phyloP scores from a whole-genome alignment of 805 yeast genomes.

The Cyberlindnera petersonii region DNA sequence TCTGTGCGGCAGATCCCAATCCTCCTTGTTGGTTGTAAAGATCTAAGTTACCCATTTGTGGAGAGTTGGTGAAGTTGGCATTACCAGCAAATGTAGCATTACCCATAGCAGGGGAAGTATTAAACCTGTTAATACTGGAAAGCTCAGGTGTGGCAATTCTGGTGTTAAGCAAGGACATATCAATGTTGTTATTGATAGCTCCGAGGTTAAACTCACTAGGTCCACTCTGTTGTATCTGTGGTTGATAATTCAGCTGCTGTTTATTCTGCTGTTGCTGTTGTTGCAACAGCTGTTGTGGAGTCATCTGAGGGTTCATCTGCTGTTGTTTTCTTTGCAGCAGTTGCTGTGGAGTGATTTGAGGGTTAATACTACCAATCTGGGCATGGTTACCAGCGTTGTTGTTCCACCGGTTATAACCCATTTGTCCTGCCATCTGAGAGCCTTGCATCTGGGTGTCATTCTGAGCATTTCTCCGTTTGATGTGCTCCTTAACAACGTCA shows the following conservation, averaged over 20 bases:
- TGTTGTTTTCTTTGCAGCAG: conserved; percentile 22
- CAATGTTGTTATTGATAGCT: conserved; percentile 12
- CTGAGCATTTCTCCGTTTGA: conserved; percentile 31
- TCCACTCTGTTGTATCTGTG: conserved; percentile 2
- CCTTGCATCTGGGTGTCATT: conserved; percentile 31
- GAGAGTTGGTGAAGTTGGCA: conserved; percentile 14
- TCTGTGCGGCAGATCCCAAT: neutral
- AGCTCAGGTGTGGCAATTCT: conserved; percentile 18
- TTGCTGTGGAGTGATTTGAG: conserved; percentile 29
- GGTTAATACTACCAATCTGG: conserved; percentile 13
- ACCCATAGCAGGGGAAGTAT: conserved; percentile 16
- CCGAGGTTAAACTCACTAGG: conserved; percentile 1
- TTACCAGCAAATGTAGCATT: conserved; percentile 10
- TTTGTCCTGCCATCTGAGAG: conserved; percentile 1
- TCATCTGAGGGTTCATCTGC: conserved; percentile 17
- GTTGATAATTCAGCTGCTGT: conserved; percentile 17
- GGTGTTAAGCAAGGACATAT: conserved; percentile 14
- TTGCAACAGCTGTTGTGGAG: conserved; percentile 27
- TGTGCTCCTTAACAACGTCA: conserved; percentile 66
- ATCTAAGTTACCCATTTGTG: conserved; percentile 12
- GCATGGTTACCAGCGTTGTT: conserved; percentile 16
- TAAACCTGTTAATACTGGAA: conserved; percentile 13
- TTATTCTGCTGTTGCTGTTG: conserved; percentile 16
- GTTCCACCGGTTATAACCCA: conserved; percentile 10
- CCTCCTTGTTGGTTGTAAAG: conserved; percentile 4